phyloP scores from a whole-genome alignment of 768 basidiomycete species.

The Phylloporus rhodoxanthus region DNA sequence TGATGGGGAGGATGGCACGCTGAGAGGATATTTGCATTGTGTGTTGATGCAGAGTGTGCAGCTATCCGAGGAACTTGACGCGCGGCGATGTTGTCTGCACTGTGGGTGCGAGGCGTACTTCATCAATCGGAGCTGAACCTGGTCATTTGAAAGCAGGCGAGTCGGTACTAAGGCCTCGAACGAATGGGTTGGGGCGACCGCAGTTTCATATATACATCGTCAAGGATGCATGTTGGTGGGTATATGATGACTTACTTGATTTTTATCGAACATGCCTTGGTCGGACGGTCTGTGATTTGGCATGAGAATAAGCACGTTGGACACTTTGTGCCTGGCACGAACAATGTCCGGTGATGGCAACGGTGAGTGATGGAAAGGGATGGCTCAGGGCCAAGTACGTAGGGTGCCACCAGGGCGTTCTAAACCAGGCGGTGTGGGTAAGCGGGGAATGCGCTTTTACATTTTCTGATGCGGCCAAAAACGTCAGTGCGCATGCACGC shows the following conservation, averaged over 20 bases:
- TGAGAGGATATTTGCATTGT: not conserved
- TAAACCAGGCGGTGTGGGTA: conserved; percentile 1
- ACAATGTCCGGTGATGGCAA: conserved; percentile 8
- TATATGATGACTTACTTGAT: not conserved
- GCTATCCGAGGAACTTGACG: not conserved
- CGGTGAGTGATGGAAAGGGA: conserved; percentile 3
- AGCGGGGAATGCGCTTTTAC: conserved; percentile 7
- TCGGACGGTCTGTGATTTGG: not conserved
- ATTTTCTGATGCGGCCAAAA: conserved; percentile 5
- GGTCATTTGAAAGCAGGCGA: not conserved
- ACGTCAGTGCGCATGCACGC: conserved; percentile 11
- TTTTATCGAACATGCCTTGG: not conserved
- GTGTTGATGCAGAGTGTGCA: not conserved
- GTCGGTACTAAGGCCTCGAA: not conserved
- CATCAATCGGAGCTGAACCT: not conserved
- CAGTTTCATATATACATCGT: not conserved
- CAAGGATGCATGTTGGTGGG: not conserved
- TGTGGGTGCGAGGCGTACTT: not conserved
- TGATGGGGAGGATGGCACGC: not conserved
- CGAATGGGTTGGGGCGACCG: not conserved
- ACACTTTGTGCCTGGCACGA: not conserved
- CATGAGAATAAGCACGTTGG: conserved; percentile 3
- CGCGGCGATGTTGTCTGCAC: not conserved
- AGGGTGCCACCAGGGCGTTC: conserved; percentile 4
- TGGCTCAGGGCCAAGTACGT: conserved; percentile 4